Evolutionary conservation across 768 basidiomycete species (phyloP).

Genomic region (Tubosaeta sp.): DNA sequence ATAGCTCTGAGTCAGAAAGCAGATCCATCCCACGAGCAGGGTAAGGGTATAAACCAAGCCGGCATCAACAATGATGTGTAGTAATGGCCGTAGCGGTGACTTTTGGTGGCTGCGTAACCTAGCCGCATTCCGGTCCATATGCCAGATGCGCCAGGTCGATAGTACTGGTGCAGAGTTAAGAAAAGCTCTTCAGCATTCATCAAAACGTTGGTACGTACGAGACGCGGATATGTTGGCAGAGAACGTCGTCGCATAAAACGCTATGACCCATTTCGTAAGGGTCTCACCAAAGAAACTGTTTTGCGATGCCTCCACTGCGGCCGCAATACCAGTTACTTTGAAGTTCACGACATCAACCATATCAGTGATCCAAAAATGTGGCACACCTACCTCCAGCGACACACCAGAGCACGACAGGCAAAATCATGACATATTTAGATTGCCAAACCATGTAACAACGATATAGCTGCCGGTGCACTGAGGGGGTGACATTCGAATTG

Average conservation of each 20-base stretch:
- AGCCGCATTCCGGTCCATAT: neutral
- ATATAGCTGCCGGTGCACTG: slow-evolving; percentile 2
- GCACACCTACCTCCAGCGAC: slow-evolving; percentile 15
- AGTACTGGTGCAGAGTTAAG: neutral
- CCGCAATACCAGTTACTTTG: slow-evolving; percentile 13
- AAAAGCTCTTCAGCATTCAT: neutral
- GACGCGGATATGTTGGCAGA: slow-evolving; percentile 31
- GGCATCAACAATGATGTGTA: slow-evolving; percentile 3
- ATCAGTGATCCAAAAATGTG: neutral
- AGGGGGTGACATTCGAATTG: neutral
- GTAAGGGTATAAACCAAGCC: slow-evolving; percentile 8
- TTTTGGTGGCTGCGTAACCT: neutral
- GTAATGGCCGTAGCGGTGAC: neutral
- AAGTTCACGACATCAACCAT: neutral
- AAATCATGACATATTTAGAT: slow-evolving; percentile 13
- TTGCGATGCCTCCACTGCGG: slow-evolving; percentile 7
- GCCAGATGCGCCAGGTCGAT: slow-evolving; percentile 6
- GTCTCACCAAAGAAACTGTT: slow-evolving; percentile 20
- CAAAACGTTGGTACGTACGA: slow-evolving; percentile 6
- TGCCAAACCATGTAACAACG: slow-evolving; percentile 27
- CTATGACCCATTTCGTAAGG: slow-evolving; percentile 29
- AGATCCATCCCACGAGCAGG: slow-evolving; percentile 2
- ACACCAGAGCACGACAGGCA: slow-evolving; percentile 24
- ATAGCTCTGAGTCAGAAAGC: neutral
- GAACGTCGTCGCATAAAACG: slow-evolving; percentile 31